Evolutionary conservation across 768 basidiomycete genomes (phyloP), one percentile per base, ranked within the genome.

Genomic region (Auriculariales sp.): DNA sequence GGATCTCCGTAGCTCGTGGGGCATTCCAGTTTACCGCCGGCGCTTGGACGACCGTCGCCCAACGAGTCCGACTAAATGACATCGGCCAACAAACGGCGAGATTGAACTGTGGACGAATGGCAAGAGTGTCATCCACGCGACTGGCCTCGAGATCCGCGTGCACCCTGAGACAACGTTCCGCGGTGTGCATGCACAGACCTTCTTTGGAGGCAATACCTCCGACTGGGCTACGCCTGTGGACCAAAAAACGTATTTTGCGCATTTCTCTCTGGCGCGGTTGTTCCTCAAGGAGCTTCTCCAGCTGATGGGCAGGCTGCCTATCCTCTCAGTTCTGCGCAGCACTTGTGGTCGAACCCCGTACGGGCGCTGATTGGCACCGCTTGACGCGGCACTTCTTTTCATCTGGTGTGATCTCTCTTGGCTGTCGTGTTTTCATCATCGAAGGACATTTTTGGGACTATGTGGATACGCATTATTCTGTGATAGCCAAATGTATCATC

Each of bases 41-140:
- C 35, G 60, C 61, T 51, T 84, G 86, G 78, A 80, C 73, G 19
- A 75, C 74, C n/a, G 70, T 89, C 54, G 66, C 71, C 27, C 72
- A 86, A 65, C 76, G 85, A 53, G 73, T 89, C 47, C 71, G 71
- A 61, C 74, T 90, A 57, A 92, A 92, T 62, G 79, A 81, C 52
- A 71, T 44, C n/a, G n/a, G n/a, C n/a, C n/a, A n/a, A n/a, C n/a
- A n/a, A 22, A 39, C 81, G 81, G 81, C n/a, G 78, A 83, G 64
- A 61, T 85, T 36, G 68, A 84, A 60, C 64, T 88, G 22, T 82
- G 75, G 60, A 72, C 73, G 32, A 71, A 79, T 53, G 84, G 83
- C 30, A 61, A 75, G 66, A 78, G 75, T 56, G 75, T 80, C 49
- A 71, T 86, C 61, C 73, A 68, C 50, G 71, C 78, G 33, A 56